These are phyloP conservation scores for Lentinula lateritia DNA, from an alignment of 768 basidiomycete species.

Conservation along the genomic window DNA sequence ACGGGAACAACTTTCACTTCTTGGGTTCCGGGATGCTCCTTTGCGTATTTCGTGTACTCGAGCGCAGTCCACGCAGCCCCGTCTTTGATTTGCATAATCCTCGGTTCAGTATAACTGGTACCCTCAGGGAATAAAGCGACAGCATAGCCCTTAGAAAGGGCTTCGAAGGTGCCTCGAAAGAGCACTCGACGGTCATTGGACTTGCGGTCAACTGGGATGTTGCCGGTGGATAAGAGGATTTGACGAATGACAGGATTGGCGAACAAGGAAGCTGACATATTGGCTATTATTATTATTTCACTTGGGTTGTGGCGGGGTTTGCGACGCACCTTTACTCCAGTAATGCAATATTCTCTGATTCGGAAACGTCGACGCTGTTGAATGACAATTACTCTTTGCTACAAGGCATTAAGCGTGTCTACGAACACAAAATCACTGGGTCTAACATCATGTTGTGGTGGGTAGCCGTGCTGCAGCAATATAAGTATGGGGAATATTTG, in stretches of 20 bases:
- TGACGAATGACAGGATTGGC: constrained; percentile 67
- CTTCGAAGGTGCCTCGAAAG: constrained; percentile 86
- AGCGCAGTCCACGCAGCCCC: constrained; percentile 93
- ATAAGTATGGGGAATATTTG: neutral
- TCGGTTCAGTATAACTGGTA: constrained; percentile 88
- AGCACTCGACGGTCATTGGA: constrained; percentile 86
- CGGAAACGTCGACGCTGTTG: constrained; percentile 74
- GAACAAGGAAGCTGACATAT: constrained; percentile 64
- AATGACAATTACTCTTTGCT: constrained; percentile 10
- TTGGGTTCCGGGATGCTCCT: constrained; percentile 45
- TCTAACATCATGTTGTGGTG: constrained; percentile 98
- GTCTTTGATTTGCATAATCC: constrained; percentile 89
- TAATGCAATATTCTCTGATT: constrained; percentile 78
- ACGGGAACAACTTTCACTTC: constrained; percentile 72
- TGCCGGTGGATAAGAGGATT: constrained; percentile 85
- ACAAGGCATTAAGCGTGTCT: constrained; percentile 12
- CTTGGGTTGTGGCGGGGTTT: no score
- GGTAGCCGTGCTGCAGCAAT: constrained; percentile 58
- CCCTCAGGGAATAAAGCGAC: constrained; percentile 96
- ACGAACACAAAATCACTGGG: constrained; percentile 75
- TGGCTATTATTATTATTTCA: neutral
- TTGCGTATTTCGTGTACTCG: constrained; percentile 82
- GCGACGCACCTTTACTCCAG: constrained; percentile 80
- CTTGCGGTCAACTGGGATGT: constrained; percentile 95
- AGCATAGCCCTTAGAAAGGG: constrained; percentile 69